phyloP scores from a whole-genome alignment of 495 filamentous ascomycete species.

The Aspergillus wentii region DNA sequence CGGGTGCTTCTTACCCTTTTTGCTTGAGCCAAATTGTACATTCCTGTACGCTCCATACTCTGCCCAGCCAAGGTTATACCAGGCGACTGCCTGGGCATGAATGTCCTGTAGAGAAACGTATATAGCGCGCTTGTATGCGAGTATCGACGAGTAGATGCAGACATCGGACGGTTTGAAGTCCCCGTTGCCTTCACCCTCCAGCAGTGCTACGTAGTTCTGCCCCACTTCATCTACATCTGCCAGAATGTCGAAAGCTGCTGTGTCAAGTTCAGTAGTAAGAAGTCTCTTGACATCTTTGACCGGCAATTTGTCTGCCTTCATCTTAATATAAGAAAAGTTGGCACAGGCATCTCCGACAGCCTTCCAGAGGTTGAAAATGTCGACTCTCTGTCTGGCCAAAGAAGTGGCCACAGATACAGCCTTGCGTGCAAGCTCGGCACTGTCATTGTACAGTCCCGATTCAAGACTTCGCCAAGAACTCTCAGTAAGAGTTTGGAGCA shows the following conservation, averaged over 20 bases:
- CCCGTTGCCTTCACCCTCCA: slow-evolving; percentile 40
- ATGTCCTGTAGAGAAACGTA: slow-evolving; percentile 65
- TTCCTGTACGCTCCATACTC: slow-evolving; percentile 77
- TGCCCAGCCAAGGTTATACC: slow-evolving; percentile 94
- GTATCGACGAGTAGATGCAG: slow-evolving; percentile 63
- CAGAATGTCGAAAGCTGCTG: slow-evolving; percentile 55
- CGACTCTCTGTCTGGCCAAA: slow-evolving; percentile 46
- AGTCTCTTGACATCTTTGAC: slow-evolving; percentile 47
- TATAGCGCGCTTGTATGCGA: slow-evolving; percentile 84
- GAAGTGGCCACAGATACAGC: slow-evolving; percentile 50
- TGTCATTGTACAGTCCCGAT: slow-evolving; percentile 76
- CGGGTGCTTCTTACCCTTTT: slow-evolving; percentile 32
- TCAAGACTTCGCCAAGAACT: slow-evolving; percentile 71
- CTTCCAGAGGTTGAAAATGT: slow-evolving; percentile 95
- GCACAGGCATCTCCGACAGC: slow-evolving; percentile 84
- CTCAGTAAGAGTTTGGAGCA: slow-evolving; percentile 83
- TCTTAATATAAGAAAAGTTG: slow-evolving; percentile 72
- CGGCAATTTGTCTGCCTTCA: slow-evolving; percentile 55
- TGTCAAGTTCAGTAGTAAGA: slow-evolving; percentile 46
- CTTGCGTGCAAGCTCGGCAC: slow-evolving; percentile 59
- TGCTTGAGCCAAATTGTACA: slow-evolving; percentile 39
- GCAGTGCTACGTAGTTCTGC: slow-evolving; percentile 27
- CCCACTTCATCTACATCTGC: slow-evolving; percentile 68
- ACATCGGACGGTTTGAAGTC: slow-evolving; percentile 28
- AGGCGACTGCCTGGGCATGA: slow-evolving; percentile 91